phyloP scores from a whole-genome alignment of 2,329 filamentous ascomycete species.

The Sporothrix curviconia region DNA sequence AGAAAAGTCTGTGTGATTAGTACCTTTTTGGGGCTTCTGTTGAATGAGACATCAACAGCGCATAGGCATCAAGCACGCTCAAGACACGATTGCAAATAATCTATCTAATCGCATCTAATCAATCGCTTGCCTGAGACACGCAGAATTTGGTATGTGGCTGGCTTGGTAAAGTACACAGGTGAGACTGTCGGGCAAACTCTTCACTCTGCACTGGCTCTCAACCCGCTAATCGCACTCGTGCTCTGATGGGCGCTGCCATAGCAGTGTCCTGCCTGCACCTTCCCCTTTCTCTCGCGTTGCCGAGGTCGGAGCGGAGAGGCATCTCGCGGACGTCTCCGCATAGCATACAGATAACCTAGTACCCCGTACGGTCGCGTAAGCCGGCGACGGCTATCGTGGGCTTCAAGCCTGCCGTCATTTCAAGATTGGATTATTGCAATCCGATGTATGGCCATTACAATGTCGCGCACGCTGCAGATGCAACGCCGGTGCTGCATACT shows the following conservation, averaged over 20 bases:
- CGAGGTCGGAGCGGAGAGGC: slow-evolving; percentile 12
- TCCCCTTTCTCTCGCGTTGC: background rate
- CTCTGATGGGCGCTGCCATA: no score
- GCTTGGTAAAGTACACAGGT: slow-evolving; percentile 8
- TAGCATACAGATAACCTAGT: background rate
- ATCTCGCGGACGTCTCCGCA: slow-evolving; percentile 4
- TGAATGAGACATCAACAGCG: no score
- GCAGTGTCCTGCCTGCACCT: background rate
- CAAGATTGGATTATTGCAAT: slow-evolving; percentile 12
- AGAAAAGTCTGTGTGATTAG: no score
- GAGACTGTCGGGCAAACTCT: background rate
- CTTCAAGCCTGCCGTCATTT: slow-evolving; percentile 10
- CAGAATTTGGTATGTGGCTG: no score
- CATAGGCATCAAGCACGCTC: no score
- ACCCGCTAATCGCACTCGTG: background rate
- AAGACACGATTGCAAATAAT: background rate
- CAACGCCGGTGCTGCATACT: background rate
- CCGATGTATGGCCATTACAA: slow-evolving; percentile 4
- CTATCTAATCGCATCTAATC: slow-evolving; percentile 16
- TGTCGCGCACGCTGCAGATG: background rate
- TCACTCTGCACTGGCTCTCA: background rate
- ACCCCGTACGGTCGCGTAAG: background rate
- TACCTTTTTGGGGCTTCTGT: no score
- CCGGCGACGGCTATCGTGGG: background rate
- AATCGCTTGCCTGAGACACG: slow-evolving; percentile 1